phyloP scores from a whole-genome alignment of 345 rosid genomes.

The Orychophragmus violaceus region DNA sequence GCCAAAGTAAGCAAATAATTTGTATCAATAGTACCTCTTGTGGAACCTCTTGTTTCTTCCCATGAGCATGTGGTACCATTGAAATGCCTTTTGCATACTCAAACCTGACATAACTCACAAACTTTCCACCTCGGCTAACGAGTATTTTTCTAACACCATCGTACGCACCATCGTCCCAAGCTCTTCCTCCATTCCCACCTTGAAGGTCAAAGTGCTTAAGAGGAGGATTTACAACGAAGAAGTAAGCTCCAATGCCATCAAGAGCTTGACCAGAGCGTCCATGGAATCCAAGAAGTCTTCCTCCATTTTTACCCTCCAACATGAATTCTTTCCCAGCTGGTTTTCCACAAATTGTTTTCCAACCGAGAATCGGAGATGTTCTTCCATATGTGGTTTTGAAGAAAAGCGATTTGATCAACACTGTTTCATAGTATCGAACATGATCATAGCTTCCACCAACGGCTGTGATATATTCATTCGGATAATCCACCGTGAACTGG shows the following conservation, averaged over 20 bases:
- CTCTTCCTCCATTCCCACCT: background rate
- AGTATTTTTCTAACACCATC: background rate
- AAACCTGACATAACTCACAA: conserved; percentile 7
- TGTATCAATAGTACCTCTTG: conserved; percentile 10
- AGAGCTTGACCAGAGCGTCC: conserved; percentile 23
- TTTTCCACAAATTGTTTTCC: background rate
- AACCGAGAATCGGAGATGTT: conserved; percentile 7
- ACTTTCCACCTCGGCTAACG: background rate
- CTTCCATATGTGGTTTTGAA: conserved; percentile 14
- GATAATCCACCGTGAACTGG: conserved; percentile 26
- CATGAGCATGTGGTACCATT: conserved; percentile 24
- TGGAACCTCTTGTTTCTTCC: background rate
- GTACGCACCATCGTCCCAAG: background rate
- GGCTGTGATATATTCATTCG: conserved; percentile 22
- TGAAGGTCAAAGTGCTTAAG: background rate
- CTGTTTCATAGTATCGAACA: background rate
- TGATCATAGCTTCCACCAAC: conserved; percentile 20
- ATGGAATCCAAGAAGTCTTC: conserved; percentile 24
- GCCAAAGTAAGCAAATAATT: background rate
- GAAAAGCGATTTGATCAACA: background rate
- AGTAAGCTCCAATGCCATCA: conserved; percentile 24
- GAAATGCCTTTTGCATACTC: conserved; percentile 22
- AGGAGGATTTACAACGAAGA: background rate
- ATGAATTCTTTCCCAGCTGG: conserved; percentile 9
- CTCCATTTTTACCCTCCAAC: conserved; percentile 16